These are phyloP conservation scores for Kregervanrija delftensis DNA, from an alignment of 805 yeast species.

Conservation along the genomic window DNA sequence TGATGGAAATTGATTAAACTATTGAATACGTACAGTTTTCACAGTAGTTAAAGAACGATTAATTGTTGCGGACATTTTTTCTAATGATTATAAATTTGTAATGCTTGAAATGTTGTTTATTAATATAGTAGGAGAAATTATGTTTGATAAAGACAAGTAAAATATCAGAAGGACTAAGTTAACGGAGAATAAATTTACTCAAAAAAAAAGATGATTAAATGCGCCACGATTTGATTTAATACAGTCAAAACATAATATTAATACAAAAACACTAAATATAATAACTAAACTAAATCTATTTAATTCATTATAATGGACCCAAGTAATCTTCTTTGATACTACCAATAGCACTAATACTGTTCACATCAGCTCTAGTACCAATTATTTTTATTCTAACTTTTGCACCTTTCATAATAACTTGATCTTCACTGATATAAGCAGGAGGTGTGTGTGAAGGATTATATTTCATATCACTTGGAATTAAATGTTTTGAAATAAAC, in stretches of 20 bases:
- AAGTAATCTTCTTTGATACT: conserved; percentile 95
- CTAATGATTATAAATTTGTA: no score
- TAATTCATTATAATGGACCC: conserved; percentile 55
- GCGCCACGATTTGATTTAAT: neutral
- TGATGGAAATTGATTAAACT: neutral
- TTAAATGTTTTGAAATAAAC: conserved; percentile 88
- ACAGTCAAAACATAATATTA: neutral
- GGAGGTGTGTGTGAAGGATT: conserved; percentile 97
- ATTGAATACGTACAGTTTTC: conserved; percentile 35
- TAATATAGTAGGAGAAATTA: no score
- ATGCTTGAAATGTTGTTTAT: no score
- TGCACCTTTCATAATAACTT: conserved; percentile 89
- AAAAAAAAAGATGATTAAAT: conserved; percentile 23
- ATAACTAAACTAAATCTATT: no score
- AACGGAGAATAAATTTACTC: no score
- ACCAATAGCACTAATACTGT: conserved; percentile 95
- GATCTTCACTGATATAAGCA: conserved; percentile 94
- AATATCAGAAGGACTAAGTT: no score
- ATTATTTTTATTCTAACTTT: conserved; percentile 91
- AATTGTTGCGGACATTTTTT: conserved; percentile 44
- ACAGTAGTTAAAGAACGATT: conserved; percentile 75
- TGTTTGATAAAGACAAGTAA: no score
- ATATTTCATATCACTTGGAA: conserved; percentile 88
- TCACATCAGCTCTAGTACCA: conserved; percentile 96
- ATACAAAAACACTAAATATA: neutral